Conservation (phyloP, 1,284 basidiomycete species). For the Cutaneotrichosporon spelunceum region DNA sequence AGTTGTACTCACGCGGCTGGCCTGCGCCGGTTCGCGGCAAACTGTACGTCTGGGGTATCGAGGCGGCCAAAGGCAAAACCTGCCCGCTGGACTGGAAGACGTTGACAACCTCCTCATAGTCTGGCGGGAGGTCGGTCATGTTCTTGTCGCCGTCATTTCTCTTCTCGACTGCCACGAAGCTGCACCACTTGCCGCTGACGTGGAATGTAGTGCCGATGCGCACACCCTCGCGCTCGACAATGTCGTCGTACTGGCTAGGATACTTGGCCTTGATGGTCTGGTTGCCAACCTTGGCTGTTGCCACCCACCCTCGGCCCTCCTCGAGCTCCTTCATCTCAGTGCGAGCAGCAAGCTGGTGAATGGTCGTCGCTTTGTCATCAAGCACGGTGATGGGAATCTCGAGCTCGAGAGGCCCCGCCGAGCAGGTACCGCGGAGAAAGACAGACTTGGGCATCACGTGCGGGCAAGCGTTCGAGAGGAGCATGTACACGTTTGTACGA, state of each 20-base stretch:
- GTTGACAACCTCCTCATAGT: background rate
- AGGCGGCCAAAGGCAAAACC: too few relatives aligned
- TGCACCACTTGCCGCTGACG: conserved; percentile 57
- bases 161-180: conserved; percentile 59
- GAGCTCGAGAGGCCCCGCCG: conserved; percentile 48
- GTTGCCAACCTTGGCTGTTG: background rate
- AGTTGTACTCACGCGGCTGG: too few relatives aligned
- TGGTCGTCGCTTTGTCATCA: conserved; percentile 9
- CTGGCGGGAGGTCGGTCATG: background rate
- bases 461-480: conserved; percentile 49
- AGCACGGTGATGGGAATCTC: conserved; percentile 49
- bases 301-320: conserved; percentile 20
- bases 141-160: background rate
- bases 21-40: too few relatives aligned
- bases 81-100: too few relatives aligned
- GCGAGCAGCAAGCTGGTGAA: conserved; percentile 60
- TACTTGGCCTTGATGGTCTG: conserved; percentile 8
- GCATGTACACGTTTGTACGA: conserved; percentile 52
- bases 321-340: conserved; percentile 55
- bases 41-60: background rate
- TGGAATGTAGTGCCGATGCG: conserved; percentile 57
- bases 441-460: background rate
- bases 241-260: conserved; percentile 8
- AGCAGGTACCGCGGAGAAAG: conserved; percentile 49
- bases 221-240: conserved; percentile 39